A percentile compares a stretch with the other conserved stretches of the same genome.
phyloP scores from a whole-genome alignment of 768 basidiomycete species.

The Suillus luteus region DNA sequence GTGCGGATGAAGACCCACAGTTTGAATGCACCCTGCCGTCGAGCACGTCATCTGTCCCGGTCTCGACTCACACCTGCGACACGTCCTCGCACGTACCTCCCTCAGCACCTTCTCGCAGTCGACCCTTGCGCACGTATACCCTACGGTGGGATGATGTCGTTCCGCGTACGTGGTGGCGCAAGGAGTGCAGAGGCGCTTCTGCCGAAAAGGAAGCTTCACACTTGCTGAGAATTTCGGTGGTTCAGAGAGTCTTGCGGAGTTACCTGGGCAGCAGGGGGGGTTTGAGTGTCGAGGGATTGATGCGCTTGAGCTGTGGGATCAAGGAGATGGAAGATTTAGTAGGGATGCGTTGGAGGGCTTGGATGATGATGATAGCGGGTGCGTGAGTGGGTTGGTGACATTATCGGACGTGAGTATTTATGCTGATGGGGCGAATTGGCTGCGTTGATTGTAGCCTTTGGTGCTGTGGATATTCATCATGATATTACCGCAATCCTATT shows the following conservation, averaged over 20 bases:
- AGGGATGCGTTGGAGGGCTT: slow-evolving; percentile 51
- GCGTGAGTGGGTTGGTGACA: neutral
- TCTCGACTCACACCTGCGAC: slow-evolving; percentile 55
- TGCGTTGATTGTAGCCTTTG: too few relatives aligned
- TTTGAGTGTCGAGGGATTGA: slow-evolving; percentile 79
- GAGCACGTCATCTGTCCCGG: slow-evolving; percentile 88
- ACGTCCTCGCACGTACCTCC: slow-evolving; percentile 74
- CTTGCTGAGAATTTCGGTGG: slow-evolving; percentile 91
- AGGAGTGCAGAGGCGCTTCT: slow-evolving; percentile 68
- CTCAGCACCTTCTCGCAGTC: slow-evolving; percentile 44
- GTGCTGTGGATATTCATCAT: too few relatives aligned
- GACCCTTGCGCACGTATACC: slow-evolving; percentile 41
- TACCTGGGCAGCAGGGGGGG: slow-evolving; percentile 73
- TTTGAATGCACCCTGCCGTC: slow-evolving; percentile 70
- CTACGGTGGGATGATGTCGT: slow-evolving; percentile 87
- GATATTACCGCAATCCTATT: too few relatives aligned
- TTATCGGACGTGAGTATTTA: neutral
- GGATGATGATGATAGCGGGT: slow-evolving; percentile 36
- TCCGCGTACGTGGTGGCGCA: slow-evolving; percentile 56
- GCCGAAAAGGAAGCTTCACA: slow-evolving; percentile 55
- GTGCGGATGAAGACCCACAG: slow-evolving; percentile 89
- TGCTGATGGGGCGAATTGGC: neutral
- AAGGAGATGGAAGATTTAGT: slow-evolving; percentile 86
- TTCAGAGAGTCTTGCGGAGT: slow-evolving; percentile 87
- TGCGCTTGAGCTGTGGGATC: slow-evolving; percentile 86